Evolutionary conservation across 1,284 basidiomycete genomes (phyloP).

Genomic region (Porogramme epimiltina): DNA sequence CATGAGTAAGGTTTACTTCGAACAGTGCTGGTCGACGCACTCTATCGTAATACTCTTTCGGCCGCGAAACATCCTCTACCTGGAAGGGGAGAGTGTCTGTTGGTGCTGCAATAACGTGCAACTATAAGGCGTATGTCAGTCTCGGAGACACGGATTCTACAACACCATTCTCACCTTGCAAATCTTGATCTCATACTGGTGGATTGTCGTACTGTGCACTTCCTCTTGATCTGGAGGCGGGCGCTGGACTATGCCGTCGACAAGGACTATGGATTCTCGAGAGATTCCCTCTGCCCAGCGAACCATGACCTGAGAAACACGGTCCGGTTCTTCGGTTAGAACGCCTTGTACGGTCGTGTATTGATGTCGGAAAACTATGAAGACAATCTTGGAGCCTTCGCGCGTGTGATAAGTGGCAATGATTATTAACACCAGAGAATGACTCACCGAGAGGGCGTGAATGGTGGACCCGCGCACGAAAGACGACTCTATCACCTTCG

Average conservation of each 20-base stretch:
- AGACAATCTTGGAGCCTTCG: constrained; percentile 60
- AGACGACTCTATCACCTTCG: constrained; percentile 53
- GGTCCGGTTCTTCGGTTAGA: constrained; percentile 52
- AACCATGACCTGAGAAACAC: constrained; percentile 70
- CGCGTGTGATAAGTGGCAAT: not conserved
- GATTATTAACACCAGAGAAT: not conserved
- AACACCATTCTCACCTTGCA: constrained; percentile 47
- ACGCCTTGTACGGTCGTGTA: constrained; percentile 66
- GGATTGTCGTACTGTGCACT: constrained; percentile 51
- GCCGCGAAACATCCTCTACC: constrained; percentile 44
- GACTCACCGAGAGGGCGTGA: constrained; percentile 54
- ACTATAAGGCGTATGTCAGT: constrained; percentile 33
- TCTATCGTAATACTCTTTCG: constrained; percentile 20
- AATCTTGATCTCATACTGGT: constrained; percentile 62
- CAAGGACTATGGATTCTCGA: constrained; percentile 64
- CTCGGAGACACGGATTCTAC: not conserved
- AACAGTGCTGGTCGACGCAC: no score
- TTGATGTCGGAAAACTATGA: constrained; percentile 64
- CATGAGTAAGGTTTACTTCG: constrained; percentile 19
- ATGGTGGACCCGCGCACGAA: constrained; percentile 68
- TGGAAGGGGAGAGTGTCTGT: constrained; percentile 37
- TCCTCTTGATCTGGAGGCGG: constrained; percentile 52
- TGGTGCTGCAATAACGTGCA: constrained; percentile 52
- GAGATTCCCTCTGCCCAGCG: constrained; percentile 61
- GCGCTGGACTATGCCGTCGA: constrained; percentile 48